Percentiles rank a stretch among this genome's conserved stretches.
Evolutionary conservation across 2,329 filamentous ascomycete genomes (phyloP).

Genomic region (Chaetomium globosum): DNA sequence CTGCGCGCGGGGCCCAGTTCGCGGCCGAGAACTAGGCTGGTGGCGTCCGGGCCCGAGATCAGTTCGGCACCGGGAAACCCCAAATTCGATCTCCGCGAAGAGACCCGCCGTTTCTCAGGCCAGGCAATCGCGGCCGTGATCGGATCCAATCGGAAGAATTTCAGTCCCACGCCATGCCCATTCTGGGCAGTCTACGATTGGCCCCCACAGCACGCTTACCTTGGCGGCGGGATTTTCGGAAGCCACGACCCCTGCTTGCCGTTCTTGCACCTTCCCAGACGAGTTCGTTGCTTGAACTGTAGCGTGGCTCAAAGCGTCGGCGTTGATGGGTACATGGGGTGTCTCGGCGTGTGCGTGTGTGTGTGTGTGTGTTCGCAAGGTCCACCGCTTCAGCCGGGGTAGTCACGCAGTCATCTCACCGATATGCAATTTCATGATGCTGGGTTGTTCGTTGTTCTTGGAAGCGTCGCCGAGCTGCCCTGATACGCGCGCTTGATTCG

Average conservation of each 20-base stretch:
- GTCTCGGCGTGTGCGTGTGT: background rate
- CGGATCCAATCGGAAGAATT: slow-evolving; percentile 31
- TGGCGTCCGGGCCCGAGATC: slow-evolving; percentile 11
- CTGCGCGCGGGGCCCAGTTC: background rate
- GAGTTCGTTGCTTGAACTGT: background rate
- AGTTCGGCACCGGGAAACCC: slow-evolving; percentile 14
- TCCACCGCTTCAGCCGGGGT: background rate
- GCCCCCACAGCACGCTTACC: slow-evolving; percentile 28
- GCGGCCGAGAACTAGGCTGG: slow-evolving; percentile 1
- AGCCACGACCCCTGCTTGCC: slow-evolving; percentile 1
- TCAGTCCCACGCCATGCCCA: slow-evolving; percentile 15
- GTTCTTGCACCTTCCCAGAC: background rate
- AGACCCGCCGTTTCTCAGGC: background rate
- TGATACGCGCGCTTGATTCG: slow-evolving; percentile 27
- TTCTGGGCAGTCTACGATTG: slow-evolving; percentile 22
- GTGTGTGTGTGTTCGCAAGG: background rate
- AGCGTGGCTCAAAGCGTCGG: background rate
- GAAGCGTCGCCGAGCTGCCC: background rate
- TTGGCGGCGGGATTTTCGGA: slow-evolving; percentile 24
- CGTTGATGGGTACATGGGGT: background rate
- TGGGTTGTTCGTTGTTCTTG: background rate
- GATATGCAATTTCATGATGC: slow-evolving; percentile 7
- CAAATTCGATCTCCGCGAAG: background rate
- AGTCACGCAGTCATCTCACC: background rate
- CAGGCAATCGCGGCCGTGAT: background rate